Evolutionary conservation across 176 grass and related monocot genomes (phyloP), one percentile per base, ranked within the genome.

Genomic region (Metroxylon sagu): DNA sequence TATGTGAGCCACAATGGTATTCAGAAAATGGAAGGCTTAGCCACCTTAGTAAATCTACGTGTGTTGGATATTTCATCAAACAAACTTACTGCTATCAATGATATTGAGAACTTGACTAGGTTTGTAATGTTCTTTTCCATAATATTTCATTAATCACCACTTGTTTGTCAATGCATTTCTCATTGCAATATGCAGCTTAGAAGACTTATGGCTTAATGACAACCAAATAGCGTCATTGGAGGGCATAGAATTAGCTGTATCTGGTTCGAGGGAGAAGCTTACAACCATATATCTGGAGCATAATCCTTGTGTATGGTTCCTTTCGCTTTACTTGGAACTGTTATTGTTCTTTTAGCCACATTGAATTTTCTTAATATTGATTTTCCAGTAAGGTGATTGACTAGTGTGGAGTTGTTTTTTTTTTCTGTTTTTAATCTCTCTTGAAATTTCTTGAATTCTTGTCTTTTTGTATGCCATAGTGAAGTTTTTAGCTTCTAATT

Each of bases 191-290:
- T 73, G 18, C 56, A 98, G 93, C 56, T 74, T 98, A 74, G 93
- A 92, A 62, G 93, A 98, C 77, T 69, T 98, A 69, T 98, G 93
- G 87, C 83, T 92, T 61, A 98, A 98, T 78, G 87, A 98, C 18
- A 92, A 98, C 73, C 87, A 98, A 76, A 98, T 98, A 92, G 81
- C 82, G 65, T 85, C 81, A 49, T 73, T 98, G 29, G 79, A 85
- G 60, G 84, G 79, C 14, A 64, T 88, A 71, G 87, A 85, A 48
- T 17, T 59, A 72, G 71, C 77, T 74, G 70, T 92, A 27, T 73
- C 64, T 83, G 76, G 87, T 68, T 92, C 81, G 28, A 78, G 64
- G 68, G 76, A 92, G 61, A 83, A 65, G 19, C 63, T 98, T 16
- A 83, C 78, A 25, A 98, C 87, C 39, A 98, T 98, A 70, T 98